These are phyloP conservation scores for Alternaria sp. DNA, from an alignment of 2,329 filamentous ascomycete genomes.

Conservation along the genomic window DNA sequence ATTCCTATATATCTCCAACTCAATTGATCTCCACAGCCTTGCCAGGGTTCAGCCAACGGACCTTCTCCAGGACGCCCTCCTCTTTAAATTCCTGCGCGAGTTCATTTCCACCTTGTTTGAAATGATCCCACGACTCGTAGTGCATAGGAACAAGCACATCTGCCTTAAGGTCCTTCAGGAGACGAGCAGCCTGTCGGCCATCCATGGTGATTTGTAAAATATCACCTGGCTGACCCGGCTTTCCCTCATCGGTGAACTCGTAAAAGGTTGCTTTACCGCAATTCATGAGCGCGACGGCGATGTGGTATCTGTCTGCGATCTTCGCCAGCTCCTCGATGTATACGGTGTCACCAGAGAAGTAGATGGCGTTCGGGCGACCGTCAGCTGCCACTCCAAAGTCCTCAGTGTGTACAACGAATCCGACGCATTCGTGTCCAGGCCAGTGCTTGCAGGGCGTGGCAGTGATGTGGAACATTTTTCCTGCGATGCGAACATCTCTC, in stretches of 20 bases:
- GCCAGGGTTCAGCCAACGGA: not conserved
- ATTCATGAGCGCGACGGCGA: not conserved
- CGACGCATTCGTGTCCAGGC: slow-evolving; percentile 56
- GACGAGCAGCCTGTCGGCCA: not conserved
- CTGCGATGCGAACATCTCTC: slow-evolving; percentile 10
- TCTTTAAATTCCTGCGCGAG: not conserved
- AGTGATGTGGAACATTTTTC: slow-evolving; percentile 51
- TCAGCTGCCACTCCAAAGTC: slow-evolving; percentile 50
- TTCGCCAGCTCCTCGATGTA: slow-evolving; percentile 52
- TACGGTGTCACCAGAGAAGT: slow-evolving; percentile 61
- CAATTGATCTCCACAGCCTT: not conserved
- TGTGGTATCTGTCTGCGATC: slow-evolving; percentile 8
- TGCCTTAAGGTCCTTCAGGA: not conserved
- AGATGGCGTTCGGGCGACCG: slow-evolving; percentile 57
- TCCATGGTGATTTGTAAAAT: not conserved
- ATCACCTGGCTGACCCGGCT: not conserved
- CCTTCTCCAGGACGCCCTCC: not conserved
- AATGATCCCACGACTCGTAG: slow-evolving; percentile 1
- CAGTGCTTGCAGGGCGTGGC: slow-evolving; percentile 57
- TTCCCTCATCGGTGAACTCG: not conserved
- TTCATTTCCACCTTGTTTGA: not conserved
- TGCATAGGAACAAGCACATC: not conserved
- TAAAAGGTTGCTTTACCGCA: slow-evolving; percentile 1
- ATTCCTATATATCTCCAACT: not conserved
- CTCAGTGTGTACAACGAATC: slow-evolving; percentile 53